phyloP scores from a whole-genome alignment of 768 basidiomycete species.

The Tylopilus rubrobrunneus region DNA sequence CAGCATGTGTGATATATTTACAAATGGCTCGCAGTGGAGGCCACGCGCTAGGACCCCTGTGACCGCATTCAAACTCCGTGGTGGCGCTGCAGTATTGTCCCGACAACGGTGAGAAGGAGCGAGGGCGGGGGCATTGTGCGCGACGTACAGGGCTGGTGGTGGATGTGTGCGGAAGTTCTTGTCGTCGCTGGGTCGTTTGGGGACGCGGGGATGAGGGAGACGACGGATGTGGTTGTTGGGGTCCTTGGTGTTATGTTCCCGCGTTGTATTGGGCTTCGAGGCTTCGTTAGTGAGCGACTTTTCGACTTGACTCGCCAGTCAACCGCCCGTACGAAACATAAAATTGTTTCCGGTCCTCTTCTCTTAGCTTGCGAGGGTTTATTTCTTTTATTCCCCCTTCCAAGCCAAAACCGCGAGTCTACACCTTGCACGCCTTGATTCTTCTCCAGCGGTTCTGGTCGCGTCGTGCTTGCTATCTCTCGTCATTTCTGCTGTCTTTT shows the following conservation, averaged over 20 bases:
- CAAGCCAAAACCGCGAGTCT: conserved; percentile 22
- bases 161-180: not conserved
- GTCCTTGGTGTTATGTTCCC: conserved; percentile 31
- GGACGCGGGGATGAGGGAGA: not conserved
- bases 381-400: conserved; percentile 13
- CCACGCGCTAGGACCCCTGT: conserved; percentile 27
- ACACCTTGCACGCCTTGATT: conserved; percentile 17
- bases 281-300: conserved; percentile 28
- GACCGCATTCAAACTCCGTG: conserved; percentile 30
- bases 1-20: not conserved
- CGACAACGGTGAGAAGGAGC: conserved; percentile 1
- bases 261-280: conserved; percentile 30
- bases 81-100: conserved; percentile 6
- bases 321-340: conserved; percentile 27
- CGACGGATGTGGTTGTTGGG: conserved; percentile 14
- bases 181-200: conserved; percentile 1
- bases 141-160: not conserved
- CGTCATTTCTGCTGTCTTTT: conserved; percentile 33
- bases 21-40: not conserved
- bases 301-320: conserved; percentile 28
- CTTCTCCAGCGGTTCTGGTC: conserved; percentile 26
- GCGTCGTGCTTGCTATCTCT: conserved; percentile 35
- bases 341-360: conserved; percentile 25
- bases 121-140: not conserved
- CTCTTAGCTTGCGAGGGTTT: conserved; percentile 24